Evolutionary conservation across 495 filamentous ascomycete genomes (phyloP), one percentile per base, ranked within the genome.

Genomic region (Xylaria nigripes): DNA sequence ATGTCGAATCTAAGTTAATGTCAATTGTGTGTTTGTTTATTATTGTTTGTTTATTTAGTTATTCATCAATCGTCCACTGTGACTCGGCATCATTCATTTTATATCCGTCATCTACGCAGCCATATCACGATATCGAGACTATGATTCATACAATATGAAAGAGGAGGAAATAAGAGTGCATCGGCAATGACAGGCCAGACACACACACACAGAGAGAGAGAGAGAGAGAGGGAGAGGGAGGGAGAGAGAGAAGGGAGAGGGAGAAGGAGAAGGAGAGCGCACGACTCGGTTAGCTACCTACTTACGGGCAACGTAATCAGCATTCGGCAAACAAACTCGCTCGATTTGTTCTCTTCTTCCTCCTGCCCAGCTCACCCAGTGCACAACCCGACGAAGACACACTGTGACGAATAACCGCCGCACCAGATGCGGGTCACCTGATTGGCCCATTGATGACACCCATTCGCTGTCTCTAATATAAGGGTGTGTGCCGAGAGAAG

Each of bases 281-380:
- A 64, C 62, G 64, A 67, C 61, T 67, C 64, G 64, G 57, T 60
- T 60, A 43, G 56, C 50, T 47, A 61, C 61, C 32, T 58, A 36
- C 54, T 47, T 16, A 22, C 50, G 36, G 61, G 54, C 45, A 60
- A 30, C 57, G 49, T n/a, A 40, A 40, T 40, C 36, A 40, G 56
- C 54, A 54, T 54, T 58, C 24, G 32, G 23, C 51, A 48, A 48
- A 48, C 45, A 42, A 1, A n/a, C n/a, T n/a, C n/a, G n/a, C 51
- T 45, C 51, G 51, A 54, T 47, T 47, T 46, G 43, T 32, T 23
- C 23, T 45, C 42, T 23, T 48, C 16, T 16, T 45, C 42, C 16
- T 48, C 16, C 51, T 23, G 18, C 30, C 44, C 36, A 42, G 36
- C 13, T 18, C 34, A n/a, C 23, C 49, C 49, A 48, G 23, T 34